phyloP scores from a whole-genome alignment of 2,329 filamentous ascomycete genomes.

The Fusarium begoniae region DNA sequence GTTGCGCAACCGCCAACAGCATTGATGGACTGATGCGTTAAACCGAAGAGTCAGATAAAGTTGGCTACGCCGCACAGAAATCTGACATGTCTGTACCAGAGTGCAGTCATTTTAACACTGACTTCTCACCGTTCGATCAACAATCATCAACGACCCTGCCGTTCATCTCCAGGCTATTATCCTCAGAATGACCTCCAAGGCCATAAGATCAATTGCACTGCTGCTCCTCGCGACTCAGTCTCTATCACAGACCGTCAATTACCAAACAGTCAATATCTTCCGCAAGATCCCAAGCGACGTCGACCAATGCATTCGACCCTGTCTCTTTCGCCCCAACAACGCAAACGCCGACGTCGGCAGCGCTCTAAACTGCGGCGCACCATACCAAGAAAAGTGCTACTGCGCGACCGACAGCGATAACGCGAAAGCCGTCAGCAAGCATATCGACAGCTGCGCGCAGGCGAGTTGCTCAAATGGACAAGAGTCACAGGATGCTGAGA shows the following conservation, averaged over 20 bases:
- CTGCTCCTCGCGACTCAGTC: background rate
- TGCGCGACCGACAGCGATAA: background rate
- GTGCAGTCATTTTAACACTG: background rate
- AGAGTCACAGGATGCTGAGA: background rate
- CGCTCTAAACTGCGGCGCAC: background rate
- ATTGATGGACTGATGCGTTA: background rate
- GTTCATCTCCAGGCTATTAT: no score
- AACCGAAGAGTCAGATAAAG: background rate
- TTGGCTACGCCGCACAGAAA: background rate
- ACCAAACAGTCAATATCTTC: background rate
- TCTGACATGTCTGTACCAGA: background rate
- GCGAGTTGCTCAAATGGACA: background rate
- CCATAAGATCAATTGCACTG: background rate
- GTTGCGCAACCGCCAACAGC: background rate
- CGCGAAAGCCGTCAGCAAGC: background rate
- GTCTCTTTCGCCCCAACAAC: constrained; percentile 2
- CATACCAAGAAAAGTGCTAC: background rate
- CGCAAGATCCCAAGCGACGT: background rate
- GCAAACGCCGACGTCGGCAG: background rate
- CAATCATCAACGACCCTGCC: no score
- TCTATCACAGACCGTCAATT: background rate
- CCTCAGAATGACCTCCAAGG: background rate
- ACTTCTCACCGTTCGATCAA: fast-evolving
- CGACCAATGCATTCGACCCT: background rate
- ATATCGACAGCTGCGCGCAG: background rate